phyloP scores from a whole-genome alignment of 2,329 filamentous ascomycete genomes.

The Colletotrichum shisoi region DNA sequence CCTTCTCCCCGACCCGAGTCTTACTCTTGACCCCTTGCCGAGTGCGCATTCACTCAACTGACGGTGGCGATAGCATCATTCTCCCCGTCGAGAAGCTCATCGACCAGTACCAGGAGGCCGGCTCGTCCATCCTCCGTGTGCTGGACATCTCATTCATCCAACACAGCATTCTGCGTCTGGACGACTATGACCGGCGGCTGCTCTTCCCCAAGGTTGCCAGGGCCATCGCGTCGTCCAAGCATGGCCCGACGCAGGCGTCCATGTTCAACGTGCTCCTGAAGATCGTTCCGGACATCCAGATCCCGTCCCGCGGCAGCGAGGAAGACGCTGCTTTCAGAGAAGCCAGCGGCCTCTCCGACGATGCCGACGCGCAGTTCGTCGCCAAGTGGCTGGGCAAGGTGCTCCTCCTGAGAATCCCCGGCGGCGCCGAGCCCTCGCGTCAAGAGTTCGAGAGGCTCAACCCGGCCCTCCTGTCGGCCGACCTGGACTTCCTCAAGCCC shows the following conservation, averaged over 20 bases:
- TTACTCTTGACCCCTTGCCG: background rate
- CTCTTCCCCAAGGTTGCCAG: slow-evolving; percentile 75
- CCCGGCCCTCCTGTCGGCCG: slow-evolving; percentile 69
- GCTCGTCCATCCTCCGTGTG: slow-evolving; percentile 79
- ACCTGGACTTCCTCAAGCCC: slow-evolving; percentile 73
- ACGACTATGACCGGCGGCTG: slow-evolving; percentile 69
- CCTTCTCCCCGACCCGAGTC: too few relatives aligned
- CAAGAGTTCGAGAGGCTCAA: slow-evolving; percentile 40
- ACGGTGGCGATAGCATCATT: slow-evolving; percentile 62
- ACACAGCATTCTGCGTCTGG: slow-evolving; percentile 70
- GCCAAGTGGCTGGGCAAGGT: slow-evolving; percentile 79
- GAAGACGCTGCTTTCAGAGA: slow-evolving; percentile 76
- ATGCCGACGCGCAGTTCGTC: slow-evolving; percentile 75
- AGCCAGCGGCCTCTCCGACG: slow-evolving; percentile 70
- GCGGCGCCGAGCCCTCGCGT: slow-evolving; percentile 42
- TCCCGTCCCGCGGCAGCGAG: slow-evolving; percentile 79
- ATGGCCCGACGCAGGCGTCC: slow-evolving; percentile 55
- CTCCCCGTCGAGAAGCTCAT: slow-evolving; percentile 85
- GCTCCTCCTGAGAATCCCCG: slow-evolving; percentile 64
- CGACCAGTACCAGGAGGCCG: slow-evolving; percentile 83
- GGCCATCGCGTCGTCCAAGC: slow-evolving; percentile 64
- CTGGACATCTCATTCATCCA: slow-evolving; percentile 90
- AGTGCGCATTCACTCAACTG: slow-evolving; percentile 9
- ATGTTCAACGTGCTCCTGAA: slow-evolving; percentile 86
- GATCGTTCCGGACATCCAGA: slow-evolving; percentile 72